A percentile compares a stretch with the other conserved stretches of the same genome.
These are phyloP conservation scores for Firmiana major DNA, from an alignment of 345 rosid species.

Conservation along the genomic window DNA sequence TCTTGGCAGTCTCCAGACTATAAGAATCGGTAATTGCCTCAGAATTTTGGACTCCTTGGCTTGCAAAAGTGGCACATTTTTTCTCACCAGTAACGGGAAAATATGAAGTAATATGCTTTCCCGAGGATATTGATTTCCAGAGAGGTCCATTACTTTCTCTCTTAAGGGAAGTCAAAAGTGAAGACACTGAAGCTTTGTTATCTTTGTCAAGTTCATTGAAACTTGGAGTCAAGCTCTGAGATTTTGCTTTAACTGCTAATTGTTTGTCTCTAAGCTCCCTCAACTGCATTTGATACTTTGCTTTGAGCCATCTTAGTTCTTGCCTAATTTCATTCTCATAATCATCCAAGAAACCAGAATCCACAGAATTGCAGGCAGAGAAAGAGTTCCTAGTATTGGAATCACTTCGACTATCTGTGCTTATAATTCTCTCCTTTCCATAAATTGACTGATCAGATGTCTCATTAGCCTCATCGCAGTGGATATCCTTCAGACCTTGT, in stretches of 20 bases:
- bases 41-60: conserved; percentile 10
- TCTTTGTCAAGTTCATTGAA: conserved; percentile 11
- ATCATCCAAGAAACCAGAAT: conserved; percentile 30
- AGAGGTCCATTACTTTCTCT: conserved; percentile 11
- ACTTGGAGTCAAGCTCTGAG: conserved; percentile 17
- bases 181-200: conserved; percentile 11
- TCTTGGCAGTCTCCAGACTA: conserved; percentile 38
- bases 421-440: conserved; percentile 36
- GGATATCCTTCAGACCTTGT: conserved; percentile 38
- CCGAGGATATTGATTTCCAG: conserved; percentile 5
- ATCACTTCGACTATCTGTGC: conserved; percentile 28
- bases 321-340: conserved; percentile 73
- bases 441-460: conserved; percentile 3
- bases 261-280: conserved; percentile 53
- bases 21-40: conserved; percentile 20
- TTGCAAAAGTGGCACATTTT: conserved; percentile 19
- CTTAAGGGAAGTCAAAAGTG: conserved; percentile 12
- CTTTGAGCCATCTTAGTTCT: conserved; percentile 91
- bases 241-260: conserved; percentile 26
- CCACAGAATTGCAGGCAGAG: conserved; percentile 22
- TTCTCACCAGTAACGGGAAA: conserved; percentile 13
- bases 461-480: conserved; percentile 33
- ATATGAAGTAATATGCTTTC: conserved; percentile 13
- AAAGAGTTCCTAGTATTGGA: conserved; percentile 22
- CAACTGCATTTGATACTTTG: conserved; percentile 63